Evolutionary conservation across 768 basidiomycete species (phyloP), one percentile per base, ranked within the genome.

Genomic region (Mycena olivaceomarginata): DNA sequence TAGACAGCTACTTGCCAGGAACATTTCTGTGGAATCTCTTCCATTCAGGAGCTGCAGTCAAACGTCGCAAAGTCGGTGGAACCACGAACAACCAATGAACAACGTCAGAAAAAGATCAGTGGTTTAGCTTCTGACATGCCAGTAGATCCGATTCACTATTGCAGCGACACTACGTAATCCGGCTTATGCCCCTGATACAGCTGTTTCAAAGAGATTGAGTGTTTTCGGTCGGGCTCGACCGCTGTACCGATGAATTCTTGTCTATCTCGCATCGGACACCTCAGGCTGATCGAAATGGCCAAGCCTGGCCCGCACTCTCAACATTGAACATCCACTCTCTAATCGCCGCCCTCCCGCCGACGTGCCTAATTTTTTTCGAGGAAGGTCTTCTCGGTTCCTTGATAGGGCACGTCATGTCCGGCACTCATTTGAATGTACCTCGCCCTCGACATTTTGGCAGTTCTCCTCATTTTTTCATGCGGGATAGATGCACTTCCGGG

Each of bases 41-140:
- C 67, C 67, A 68, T 68, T 68, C 67, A 68, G 67, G 67, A 68
- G 67, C 67, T 68, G 67, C 53, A 68, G 66, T 67, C 66, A 67
- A 67, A 67, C 66, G 66, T 67, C 66, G 31, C 66, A 67, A n/a
- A 67, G 15, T 51, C 31, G 66, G 66, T 67, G 66, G 66, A 67
- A 48, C 64, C 62, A 64, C 63, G 41, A 64, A 41, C 41, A 41
- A 45, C 63, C 66, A 66, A 66, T 66, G 43, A 66, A 66, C 62
- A 64, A 64, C 63, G 63, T 64, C 63, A 41, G 41, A 67, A 67
- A 48, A 67, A 51, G 46, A 67, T 67, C 31, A 46, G 46, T 53
- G n/a, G 67, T 68, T 68, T 56, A 68, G 53, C 67, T 68, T 68
- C 39, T 68, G 53, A 68, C 67, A 68, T 68, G 53, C 64, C 64